Percentiles rank a stretch among this genome's conserved stretches.
phyloP scores from a whole-genome alignment of 225 moss, liverwort and hornwort genomes.

The Polytrichum formosum region DNA sequence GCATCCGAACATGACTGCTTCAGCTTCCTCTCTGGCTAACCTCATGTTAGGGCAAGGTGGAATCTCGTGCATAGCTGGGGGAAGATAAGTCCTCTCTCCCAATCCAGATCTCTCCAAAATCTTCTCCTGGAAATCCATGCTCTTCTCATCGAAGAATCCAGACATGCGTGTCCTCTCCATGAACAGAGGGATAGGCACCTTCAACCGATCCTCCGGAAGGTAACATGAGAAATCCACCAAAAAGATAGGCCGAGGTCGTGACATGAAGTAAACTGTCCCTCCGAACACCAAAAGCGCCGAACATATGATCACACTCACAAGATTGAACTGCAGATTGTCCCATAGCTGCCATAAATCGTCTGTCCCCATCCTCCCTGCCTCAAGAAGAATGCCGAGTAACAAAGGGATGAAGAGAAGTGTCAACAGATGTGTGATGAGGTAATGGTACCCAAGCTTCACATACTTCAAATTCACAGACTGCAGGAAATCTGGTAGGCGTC shows the following conservation, averaged over 20 bases:
- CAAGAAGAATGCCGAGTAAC: slow-evolving; percentile 31
- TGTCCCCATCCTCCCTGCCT: slow-evolving; percentile 47
- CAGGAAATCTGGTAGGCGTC: slow-evolving; percentile 44
- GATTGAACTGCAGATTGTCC: slow-evolving; percentile 53
- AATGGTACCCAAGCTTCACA: slow-evolving; percentile 55
- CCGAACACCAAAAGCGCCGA: slow-evolving; percentile 53
- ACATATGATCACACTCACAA: slow-evolving; percentile 54
- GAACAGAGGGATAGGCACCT: slow-evolving; percentile 44
- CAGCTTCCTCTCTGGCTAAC: slow-evolving; percentile 44
- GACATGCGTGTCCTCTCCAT: slow-evolving; percentile 45
- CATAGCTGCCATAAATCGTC: slow-evolving; percentile 43
- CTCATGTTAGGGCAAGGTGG: slow-evolving; percentile 55
- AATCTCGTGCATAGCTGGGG: slow-evolving; percentile 44
- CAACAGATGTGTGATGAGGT: slow-evolving; percentile 47
- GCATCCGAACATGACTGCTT: slow-evolving; percentile 54
- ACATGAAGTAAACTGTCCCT: slow-evolving; percentile 51
- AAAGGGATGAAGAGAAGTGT: slow-evolving; percentile 46
- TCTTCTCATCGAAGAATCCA: slow-evolving; percentile 50
- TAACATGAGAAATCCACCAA: slow-evolving; percentile 51
- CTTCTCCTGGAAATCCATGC: slow-evolving; percentile 46
- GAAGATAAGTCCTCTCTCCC: slow-evolving; percentile 30
- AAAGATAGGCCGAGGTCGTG: slow-evolving; percentile 34
- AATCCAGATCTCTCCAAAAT: slow-evolving; percentile 46
- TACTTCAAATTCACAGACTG: slow-evolving; percentile 58
- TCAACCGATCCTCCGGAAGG: slow-evolving; percentile 40